Evolutionary conservation across 1,284 basidiomycete genomes (phyloP).

Genomic region (Leccinum solheimii): DNA sequence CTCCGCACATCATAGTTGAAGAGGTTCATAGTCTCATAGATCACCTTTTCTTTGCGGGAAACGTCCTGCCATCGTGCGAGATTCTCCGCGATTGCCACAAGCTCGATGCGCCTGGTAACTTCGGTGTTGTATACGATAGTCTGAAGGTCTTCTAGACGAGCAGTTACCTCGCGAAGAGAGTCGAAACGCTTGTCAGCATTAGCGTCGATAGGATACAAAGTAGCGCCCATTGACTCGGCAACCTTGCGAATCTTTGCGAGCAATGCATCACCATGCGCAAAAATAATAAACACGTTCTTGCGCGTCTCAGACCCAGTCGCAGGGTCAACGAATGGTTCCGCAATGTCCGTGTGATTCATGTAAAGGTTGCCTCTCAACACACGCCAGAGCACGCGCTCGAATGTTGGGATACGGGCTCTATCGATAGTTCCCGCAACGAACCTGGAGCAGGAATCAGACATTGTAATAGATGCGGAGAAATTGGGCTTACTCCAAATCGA

Average conservation of each 20-base stretch:
- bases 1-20: conserved; percentile 93
- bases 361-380: conserved; percentile 97
- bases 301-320: conserved; percentile 78
- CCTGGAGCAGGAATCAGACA: conserved; percentile 38
- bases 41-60: conserved; percentile 92
- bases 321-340: conserved; percentile 89
- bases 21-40: conserved; percentile 92
- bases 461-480: neutral
- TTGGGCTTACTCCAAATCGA: conserved; percentile 80
- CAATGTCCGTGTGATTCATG: conserved; percentile 99
- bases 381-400: conserved; percentile 98
- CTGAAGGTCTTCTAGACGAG: conserved; percentile 91
- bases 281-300: conserved; percentile 99
- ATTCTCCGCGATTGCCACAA: conserved; percentile 84
- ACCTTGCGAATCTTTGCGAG: conserved; percentile 98
- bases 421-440: conserved; percentile 98
- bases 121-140: conserved; percentile 90
- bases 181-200: conserved; percentile 91
- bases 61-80: conserved; percentile 93
- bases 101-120: conserved; percentile 82
- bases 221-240: conserved; percentile 97
- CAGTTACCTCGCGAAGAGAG: conserved; percentile 85
- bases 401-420: conserved; percentile 87
- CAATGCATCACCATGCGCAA: conserved; percentile 93
- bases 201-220: conserved; percentile 94